Evolutionary conservation across 2,329 filamentous ascomycete species (phyloP), one percentile per base, ranked within the genome.

Genomic region (Sclerotinia borealis): DNA sequence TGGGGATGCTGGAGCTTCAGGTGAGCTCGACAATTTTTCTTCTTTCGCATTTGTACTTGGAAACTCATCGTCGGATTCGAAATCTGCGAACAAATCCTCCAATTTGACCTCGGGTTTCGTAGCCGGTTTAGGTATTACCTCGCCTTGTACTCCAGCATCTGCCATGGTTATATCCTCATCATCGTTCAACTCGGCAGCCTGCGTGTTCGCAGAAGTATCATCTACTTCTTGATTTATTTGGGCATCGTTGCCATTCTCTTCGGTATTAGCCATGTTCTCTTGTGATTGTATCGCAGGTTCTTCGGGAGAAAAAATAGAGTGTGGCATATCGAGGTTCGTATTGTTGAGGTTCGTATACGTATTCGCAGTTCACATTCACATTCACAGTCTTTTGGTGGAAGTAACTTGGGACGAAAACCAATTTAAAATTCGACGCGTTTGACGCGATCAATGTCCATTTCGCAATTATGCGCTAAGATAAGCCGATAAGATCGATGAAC

Each of bases 51-150:
- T 68, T 17, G 81, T 81, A 68, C 79, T 83, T 8, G 82, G 80
- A 56, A 87, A 86, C 66, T 88, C 85, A 0, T 85, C 83, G 66
- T 87, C 84, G 1, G 82, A 85, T 50, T 85, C 83, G 22, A 78
- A 78, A 67, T 85, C 83, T 39, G 77, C 80, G 62, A 87, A 87
- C 13, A 88, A 68, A 5, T 86, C 83, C 55, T 86, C 84, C 8
- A 88, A 75, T 63, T 83, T 85, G 50, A 80, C 75, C 59, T 74
- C 71, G 17, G 17, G 8, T 54, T 70, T 69, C 1, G 66, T 59
- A 45, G 49, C 19, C 4, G 58, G 39, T 52, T 65, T 59, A 15
- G 61, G 61, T n/a, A 56, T 56, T 11, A 19, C 29, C 22, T 61
- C 64, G 47, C 55, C 56, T 39, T 65, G 55, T 17, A 51, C 51